phyloP scores from a whole-genome alignment of 2,329 filamentous ascomycete species.

The Sporothrix pseudoabietina region DNA sequence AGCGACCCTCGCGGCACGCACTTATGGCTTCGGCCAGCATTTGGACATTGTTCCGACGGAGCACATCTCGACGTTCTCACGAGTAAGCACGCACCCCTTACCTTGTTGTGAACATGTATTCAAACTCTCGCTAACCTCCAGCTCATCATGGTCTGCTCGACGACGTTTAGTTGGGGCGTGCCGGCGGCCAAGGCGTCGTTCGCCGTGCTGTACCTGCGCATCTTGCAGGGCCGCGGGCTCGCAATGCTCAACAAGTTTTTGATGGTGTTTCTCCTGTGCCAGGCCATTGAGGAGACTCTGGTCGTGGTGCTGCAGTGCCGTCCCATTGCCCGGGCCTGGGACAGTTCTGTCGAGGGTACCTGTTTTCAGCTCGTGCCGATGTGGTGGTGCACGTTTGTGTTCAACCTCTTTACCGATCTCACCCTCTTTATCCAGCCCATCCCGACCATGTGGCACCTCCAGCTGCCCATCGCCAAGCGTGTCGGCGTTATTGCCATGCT shows the following conservation, averaged over 20 bases:
- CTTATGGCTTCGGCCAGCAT: constrained; percentile 25
- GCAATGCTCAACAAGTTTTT: constrained; percentile 27
- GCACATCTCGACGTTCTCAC: background rate
- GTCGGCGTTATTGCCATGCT: constrained; percentile 31
- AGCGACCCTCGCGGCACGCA: background rate
- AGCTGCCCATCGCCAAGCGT: constrained; percentile 28
- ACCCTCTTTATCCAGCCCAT: constrained; percentile 32
- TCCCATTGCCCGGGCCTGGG: constrained; percentile 27
- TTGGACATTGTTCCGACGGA: background rate
- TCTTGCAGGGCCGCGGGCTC: constrained; percentile 25
- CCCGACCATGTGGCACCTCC: constrained; percentile 32
- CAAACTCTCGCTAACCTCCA: background rate
- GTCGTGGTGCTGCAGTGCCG: constrained; percentile 30
- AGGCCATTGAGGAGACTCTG: constrained; percentile 30
- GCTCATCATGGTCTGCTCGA: constrained; percentile 24
- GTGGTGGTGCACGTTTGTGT: constrained; percentile 30
- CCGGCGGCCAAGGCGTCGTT: constrained; percentile 31
- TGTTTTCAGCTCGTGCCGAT: constrained; percentile 25
- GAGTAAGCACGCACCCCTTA: background rate
- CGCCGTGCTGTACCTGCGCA: constrained; percentile 29
- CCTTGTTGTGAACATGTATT: too few relatives aligned
- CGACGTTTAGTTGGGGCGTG: constrained; percentile 26
- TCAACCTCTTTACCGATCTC: constrained; percentile 30
- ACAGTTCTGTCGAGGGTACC: constrained; percentile 1
- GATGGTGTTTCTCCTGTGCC: constrained; percentile 25